A percentile compares a stretch with the other conserved stretches of the same genome.
These are phyloP conservation scores for Hypoxylon sp. DNA, from an alignment of 2,329 filamentous ascomycete species.

Conservation along the genomic window DNA sequence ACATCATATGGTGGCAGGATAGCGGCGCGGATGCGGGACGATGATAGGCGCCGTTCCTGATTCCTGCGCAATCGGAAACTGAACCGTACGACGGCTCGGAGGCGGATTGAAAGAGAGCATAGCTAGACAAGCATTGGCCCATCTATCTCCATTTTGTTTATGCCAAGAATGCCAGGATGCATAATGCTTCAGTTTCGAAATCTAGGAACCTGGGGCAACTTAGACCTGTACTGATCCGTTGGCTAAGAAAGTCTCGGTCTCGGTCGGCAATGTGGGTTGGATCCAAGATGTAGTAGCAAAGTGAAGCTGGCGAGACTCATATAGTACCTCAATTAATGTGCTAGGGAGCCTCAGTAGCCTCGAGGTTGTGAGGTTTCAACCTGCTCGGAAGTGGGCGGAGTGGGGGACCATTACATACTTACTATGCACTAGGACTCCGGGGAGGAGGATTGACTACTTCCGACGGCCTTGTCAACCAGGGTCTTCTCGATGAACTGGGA, in stretches of 20 bases:
- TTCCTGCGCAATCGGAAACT: conserved; percentile 33
- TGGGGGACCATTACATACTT: conserved; percentile 38
- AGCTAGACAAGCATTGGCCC: conserved; percentile 21
- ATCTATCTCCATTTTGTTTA: conserved; percentile 15
- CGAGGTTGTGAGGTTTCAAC: conserved; percentile 30
- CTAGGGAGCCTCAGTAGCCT: conserved; percentile 26
- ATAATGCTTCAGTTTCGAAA: conserved; percentile 22
- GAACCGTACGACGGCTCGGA: conserved; percentile 33
- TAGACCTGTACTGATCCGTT: conserved; percentile 8
- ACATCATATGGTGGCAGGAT: conserved; percentile 26
- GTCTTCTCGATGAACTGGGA: conserved; percentile 24
- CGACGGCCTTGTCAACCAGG: conserved; percentile 33
- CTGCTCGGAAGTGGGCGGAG: conserved; percentile 23
- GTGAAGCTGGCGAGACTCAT: conserved; percentile 20
- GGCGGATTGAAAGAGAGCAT: conserved; percentile 24
- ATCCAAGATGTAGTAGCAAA: conserved; percentile 14
- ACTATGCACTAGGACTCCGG: conserved; percentile 39
- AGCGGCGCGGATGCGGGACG: conserved; percentile 30
- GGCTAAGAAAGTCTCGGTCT: conserved; percentile 3
- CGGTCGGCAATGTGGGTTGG: conserved; percentile 14
- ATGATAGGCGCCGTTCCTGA: conserved; percentile 20
- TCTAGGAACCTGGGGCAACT: conserved; percentile 7
- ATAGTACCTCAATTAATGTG: conserved; percentile 32
- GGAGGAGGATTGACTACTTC: conserved; percentile 39
- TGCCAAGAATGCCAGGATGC: conserved; percentile 20